These are phyloP conservation scores for Besnoitia besnoiti DNA, from an alignment of 169 alveolate species.

Conservation along the genomic window DNA sequence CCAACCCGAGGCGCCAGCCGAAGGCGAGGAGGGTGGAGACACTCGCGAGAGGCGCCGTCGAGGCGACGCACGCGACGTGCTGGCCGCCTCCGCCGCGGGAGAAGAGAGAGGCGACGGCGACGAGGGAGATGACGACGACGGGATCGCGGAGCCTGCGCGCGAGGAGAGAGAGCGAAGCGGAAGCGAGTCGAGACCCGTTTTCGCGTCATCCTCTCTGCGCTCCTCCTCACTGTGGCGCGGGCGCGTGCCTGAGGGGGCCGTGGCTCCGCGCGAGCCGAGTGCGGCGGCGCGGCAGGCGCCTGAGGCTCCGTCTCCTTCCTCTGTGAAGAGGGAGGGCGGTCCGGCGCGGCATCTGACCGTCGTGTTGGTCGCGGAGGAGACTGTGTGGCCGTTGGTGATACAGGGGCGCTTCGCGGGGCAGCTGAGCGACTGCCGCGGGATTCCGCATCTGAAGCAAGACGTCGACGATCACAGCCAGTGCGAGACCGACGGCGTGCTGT, in stretches of 20 bases:
- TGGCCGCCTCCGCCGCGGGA: background rate
- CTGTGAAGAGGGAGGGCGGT: too few relatives aligned
- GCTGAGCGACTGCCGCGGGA: background rate
- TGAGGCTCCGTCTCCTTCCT: too few relatives aligned
- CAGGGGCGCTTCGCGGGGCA: slow-evolving; percentile 19
- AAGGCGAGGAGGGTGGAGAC: slow-evolving; percentile 1
- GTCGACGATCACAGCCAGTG: background rate
- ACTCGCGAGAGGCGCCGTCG: slow-evolving; percentile 11
- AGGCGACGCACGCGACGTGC: background rate
- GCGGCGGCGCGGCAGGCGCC: too few relatives aligned
- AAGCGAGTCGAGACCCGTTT: background rate
- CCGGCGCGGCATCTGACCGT: slow-evolving; percentile 14
- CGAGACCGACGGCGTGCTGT: slow-evolving; percentile 18
- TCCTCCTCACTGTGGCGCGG: too few relatives aligned
- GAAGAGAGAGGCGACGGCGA: background rate
- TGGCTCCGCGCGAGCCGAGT: too few relatives aligned
- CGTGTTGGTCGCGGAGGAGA: slow-evolving; percentile 22
- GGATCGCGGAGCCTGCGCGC: background rate
- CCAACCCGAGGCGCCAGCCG: background rate
- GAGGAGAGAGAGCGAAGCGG: background rate
- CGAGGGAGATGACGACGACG: background rate
- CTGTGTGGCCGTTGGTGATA: slow-evolving; percentile 27
- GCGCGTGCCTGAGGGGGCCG: too few relatives aligned
- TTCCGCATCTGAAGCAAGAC: slow-evolving; percentile 15
- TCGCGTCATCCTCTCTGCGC: too few relatives aligned